phyloP scores from a whole-genome alignment of 1,284 basidiomycete species.

The Fomitopsis betulina region DNA sequence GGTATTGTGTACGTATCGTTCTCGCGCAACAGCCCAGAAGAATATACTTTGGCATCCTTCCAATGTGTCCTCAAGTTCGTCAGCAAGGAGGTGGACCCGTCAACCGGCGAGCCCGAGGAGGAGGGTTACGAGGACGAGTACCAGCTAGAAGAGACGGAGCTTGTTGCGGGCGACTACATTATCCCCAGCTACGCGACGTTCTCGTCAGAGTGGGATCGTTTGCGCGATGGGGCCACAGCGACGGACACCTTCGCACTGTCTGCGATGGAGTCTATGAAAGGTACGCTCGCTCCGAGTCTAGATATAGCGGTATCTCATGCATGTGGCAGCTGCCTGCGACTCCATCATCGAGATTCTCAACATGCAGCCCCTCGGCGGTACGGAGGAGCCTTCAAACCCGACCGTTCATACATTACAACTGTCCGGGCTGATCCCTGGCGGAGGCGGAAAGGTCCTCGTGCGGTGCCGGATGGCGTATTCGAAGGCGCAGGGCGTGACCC shows the following conservation, averaged over 20 bases:
- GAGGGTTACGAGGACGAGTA: slow-evolving; percentile 99
- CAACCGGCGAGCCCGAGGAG: slow-evolving; percentile 95
- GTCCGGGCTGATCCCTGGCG: slow-evolving; percentile 84
- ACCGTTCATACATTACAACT: slow-evolving; percentile 95
- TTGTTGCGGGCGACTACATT: slow-evolving; percentile 93
- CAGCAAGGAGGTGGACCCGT: slow-evolving; percentile 96
- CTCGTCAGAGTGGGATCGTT: slow-evolving; percentile 90
- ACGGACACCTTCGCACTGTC: slow-evolving; percentile 96
- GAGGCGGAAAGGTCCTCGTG: slow-evolving; percentile 90
- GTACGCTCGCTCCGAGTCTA: slow-evolving; percentile 38
- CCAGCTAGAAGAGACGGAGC: slow-evolving; percentile 92
- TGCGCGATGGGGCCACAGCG: slow-evolving; percentile 69
- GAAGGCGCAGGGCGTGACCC: slow-evolving; percentile 87
- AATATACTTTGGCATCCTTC: slow-evolving; percentile 86
- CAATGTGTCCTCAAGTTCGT: slow-evolving; percentile 93
- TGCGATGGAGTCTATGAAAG: slow-evolving; percentile 91
- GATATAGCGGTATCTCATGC: not conserved
- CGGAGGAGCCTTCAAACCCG: slow-evolving; percentile 74
- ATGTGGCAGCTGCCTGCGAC: slow-evolving; percentile 78
- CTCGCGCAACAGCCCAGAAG: slow-evolving; percentile 72
- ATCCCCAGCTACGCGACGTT: slow-evolving; percentile 91
- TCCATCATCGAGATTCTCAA: slow-evolving; percentile 92
- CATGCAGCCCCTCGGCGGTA: slow-evolving; percentile 94
- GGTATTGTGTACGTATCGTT: slow-evolving; percentile 93
- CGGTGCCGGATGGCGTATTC: slow-evolving; percentile 96